Conservation (phyloP, 2,329 filamentous ascomycete genomes). For the Hypocrella siamensis region DNA sequence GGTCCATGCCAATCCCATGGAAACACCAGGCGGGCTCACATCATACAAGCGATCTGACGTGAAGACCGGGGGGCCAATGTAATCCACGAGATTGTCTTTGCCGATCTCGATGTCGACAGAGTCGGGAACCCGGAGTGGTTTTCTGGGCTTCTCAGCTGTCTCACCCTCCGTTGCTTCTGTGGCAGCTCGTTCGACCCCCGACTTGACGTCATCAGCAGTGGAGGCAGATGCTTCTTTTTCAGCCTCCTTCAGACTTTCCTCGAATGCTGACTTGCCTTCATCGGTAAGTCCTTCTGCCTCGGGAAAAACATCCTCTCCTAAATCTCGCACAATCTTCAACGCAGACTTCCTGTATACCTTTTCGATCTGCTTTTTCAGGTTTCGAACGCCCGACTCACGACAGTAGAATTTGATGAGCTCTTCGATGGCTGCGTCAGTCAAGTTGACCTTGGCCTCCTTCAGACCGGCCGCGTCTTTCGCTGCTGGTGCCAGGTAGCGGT, state of each 20-base stretch:
- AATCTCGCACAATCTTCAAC: conserved; percentile 88
- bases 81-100: conserved; percentile 87
- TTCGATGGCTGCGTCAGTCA: conserved; percentile 76
- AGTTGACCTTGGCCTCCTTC: conserved; percentile 76
- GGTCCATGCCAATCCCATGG: conserved; percentile 97
- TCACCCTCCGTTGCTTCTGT: conserved; percentile 19
- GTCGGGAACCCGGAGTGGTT: conserved; percentile 71
- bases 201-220: conserved; percentile 9
- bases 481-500: conserved; percentile 79
- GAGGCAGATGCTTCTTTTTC: conserved; percentile 35
- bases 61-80: conserved; percentile 89
- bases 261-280: conserved; percentile 65
- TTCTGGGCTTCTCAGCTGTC: conserved; percentile 51
- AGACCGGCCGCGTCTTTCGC: conserved; percentile 90
- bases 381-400: conserved; percentile 90
- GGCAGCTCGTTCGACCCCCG: conserved; percentile 9
- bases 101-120: conserved; percentile 72
- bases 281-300: conserved; percentile 73
- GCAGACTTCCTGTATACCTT: conserved; percentile 97
- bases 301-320: conserved; percentile 69
- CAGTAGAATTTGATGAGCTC: conserved; percentile 98
- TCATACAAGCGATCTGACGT: conserved; percentile 94
- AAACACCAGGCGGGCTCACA: conserved; percentile 79
- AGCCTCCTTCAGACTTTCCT: conserved; percentile 54
- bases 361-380: conserved; percentile 98